A percentile compares a stretch with the other conserved stretches of the same genome.
These are phyloP conservation scores for Termitomyces heimii DNA, from an alignment of 768 basidiomycete species.

Conservation along the genomic window DNA sequence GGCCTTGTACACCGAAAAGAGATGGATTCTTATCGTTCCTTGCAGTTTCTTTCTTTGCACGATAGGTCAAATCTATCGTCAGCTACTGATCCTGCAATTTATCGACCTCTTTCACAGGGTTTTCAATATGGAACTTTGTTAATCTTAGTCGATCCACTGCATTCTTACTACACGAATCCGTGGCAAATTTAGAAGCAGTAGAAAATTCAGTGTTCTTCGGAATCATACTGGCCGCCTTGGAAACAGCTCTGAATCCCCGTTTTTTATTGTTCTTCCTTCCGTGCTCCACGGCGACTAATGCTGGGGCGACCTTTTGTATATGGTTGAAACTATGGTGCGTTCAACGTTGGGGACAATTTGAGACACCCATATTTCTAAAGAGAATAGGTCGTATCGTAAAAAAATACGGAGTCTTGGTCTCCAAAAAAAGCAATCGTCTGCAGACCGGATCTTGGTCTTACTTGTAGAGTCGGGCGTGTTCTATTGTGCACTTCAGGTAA, in stretches of 20 bases:
- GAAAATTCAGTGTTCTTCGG: no score
- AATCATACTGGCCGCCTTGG: no score
- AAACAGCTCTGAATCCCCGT: neutral
- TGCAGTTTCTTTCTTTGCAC: neutral
- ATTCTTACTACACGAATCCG: no score
- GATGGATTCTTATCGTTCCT: neutral
- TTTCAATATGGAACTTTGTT: neutral
- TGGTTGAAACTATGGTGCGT: neutral
- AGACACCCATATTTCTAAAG: neutral
- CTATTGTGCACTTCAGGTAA: neutral
- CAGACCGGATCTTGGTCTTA: neutral
- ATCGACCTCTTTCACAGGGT: neutral
- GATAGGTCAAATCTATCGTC: neutral
- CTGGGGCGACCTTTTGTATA: neutral
- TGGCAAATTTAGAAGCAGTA: no score
- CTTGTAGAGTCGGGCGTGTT: neutral
- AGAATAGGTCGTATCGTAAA: neutral
- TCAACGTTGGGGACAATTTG: neutral
- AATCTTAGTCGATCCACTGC: fast-evolving
- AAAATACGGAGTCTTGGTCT: neutral
- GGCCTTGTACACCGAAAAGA: neutral
- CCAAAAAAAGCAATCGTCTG: neutral
- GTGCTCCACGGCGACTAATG: neutral
- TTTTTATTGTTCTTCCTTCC: neutral
- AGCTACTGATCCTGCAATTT: neutral